Percentiles rank a stretch among this genome's conserved stretches.
Conservation (phyloP, 768 basidiomycete species). For the Lactarius vividus region DNA sequence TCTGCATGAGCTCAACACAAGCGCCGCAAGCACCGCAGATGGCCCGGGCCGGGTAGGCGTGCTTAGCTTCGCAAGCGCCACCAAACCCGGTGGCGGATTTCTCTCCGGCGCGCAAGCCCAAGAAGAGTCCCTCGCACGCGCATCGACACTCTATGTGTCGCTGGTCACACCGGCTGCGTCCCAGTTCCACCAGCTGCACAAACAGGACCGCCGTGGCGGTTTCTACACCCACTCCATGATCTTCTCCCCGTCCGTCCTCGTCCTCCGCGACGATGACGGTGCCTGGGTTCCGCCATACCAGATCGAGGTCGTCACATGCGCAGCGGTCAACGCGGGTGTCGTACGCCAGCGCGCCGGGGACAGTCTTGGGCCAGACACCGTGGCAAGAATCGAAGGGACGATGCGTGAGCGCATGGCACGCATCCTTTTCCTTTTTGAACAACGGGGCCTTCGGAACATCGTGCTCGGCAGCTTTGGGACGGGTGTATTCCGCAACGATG, state of each 20-base stretch:
- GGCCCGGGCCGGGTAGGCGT: slow-evolving; percentile 47
- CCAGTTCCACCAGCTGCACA: slow-evolving; percentile 63
- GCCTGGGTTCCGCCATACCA: slow-evolving; percentile 53
- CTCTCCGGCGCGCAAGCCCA: slow-evolving; percentile 70
- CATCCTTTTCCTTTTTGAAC: slow-evolving; percentile 62
- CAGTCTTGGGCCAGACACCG: slow-evolving; percentile 2
- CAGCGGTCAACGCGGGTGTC: slow-evolving; percentile 71
- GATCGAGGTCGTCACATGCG: slow-evolving; percentile 65
- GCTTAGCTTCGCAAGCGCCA: slow-evolving; percentile 76
- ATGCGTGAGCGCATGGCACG: slow-evolving; percentile 76
- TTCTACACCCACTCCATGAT: slow-evolving; percentile 81
- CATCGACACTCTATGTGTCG: slow-evolving; percentile 65
- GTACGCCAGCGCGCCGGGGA: slow-evolving; percentile 34
- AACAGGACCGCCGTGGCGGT: slow-evolving; percentile 44
- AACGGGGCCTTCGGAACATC: slow-evolving; percentile 53
- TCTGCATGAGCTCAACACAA: slow-evolving; percentile 28
- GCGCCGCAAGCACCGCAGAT: slow-evolving; percentile 22
- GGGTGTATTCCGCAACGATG: slow-evolving; percentile 69
- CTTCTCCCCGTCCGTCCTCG: slow-evolving; percentile 59
- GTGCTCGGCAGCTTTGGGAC: slow-evolving; percentile 78
- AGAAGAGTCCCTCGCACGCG: slow-evolving; percentile 77
- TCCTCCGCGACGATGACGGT: slow-evolving; percentile 65
- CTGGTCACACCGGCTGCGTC: slow-evolving; percentile 54
- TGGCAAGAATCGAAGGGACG: slow-evolving; percentile 43
- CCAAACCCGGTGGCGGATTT: slow-evolving; percentile 75